These are phyloP conservation scores for Paraurostyla sp. DNA, from an alignment of 73 alveolate species.

Conservation along the genomic window DNA sequence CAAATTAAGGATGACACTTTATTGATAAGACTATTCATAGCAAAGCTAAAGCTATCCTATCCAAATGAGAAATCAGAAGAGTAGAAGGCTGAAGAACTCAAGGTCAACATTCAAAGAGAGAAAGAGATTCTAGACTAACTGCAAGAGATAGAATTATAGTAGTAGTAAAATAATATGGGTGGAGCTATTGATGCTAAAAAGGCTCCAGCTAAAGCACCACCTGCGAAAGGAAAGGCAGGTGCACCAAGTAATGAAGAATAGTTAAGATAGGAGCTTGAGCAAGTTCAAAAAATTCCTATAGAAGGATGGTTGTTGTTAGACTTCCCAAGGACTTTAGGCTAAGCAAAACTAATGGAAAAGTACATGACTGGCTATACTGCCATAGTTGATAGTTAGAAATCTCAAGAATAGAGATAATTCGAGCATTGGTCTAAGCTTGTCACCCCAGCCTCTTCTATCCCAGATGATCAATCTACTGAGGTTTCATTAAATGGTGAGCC, in stretches of 20 bases:
- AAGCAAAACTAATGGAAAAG: constrained; percentile 91
- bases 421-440: constrained; percentile 26
- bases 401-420: not conserved
- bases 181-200: constrained; percentile 32
- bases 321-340: constrained; percentile 91
- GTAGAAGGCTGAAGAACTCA: constrained; percentile 1
- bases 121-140: constrained; percentile 55
- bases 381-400: not conserved
- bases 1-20: constrained; percentile 38
- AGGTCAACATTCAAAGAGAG: constrained; percentile 22
- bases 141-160: constrained; percentile 25
- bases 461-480: not conserved
- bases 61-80: not conserved
- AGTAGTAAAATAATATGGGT: constrained; percentile 23
- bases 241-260: constrained; percentile 40
- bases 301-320: constrained; percentile 93
- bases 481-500: not conserved
- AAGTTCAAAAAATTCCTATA: not conserved
- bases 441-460: not conserved
- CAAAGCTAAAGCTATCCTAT: constrained; percentile 42
- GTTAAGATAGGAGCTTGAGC: constrained; percentile 49
- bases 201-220: constrained; percentile 56
- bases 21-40: constrained; percentile 28
- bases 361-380: not conserved
- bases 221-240: constrained; percentile 32